Percentiles rank a stretch among this genome's conserved stretches.
phyloP scores from a whole-genome alignment of 2,329 filamentous ascomycete species.

The Fusarium nisikadoi region DNA sequence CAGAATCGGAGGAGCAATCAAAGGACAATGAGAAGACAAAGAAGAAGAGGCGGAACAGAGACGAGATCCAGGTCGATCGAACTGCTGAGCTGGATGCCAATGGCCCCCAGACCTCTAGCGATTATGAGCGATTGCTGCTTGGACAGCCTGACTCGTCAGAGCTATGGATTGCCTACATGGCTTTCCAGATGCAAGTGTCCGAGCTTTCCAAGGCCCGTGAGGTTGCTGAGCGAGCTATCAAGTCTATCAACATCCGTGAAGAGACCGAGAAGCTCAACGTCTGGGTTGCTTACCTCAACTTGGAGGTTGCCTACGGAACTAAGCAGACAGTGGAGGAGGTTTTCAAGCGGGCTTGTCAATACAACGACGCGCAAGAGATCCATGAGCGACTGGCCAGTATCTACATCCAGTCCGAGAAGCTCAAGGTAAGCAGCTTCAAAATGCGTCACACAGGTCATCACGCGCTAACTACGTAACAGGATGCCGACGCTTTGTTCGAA shows the following conservation, averaged over 20 bases:
- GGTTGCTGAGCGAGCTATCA: constrained; percentile 88
- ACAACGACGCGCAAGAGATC: constrained; percentile 91
- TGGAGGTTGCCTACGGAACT: constrained; percentile 90
- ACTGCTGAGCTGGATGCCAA: constrained; percentile 92
- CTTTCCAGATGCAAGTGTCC: constrained; percentile 93
- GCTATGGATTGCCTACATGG: constrained; percentile 98
- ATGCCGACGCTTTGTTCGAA: constrained; percentile 90
- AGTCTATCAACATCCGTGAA: constrained; percentile 90
- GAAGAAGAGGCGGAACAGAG: constrained; percentile 77
- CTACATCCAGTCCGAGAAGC: constrained; percentile 91
- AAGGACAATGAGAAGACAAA: constrained; percentile 53
- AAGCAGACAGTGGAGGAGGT: constrained; percentile 84
- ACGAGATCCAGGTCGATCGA: constrained; percentile 83
- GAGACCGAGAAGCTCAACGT: constrained; percentile 94
- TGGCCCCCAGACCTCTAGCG: constrained; percentile 87
- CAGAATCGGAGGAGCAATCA: constrained; percentile 57
- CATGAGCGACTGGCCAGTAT: constrained; percentile 92
- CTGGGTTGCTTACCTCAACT: constrained; percentile 93
- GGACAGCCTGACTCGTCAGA: constrained; percentile 93
- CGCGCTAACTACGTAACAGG: constrained; percentile 62
- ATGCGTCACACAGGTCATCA: background rate
- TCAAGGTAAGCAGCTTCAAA: constrained; percentile 69
- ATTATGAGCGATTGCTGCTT: constrained; percentile 93
- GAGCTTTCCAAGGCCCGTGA: constrained; percentile 89
- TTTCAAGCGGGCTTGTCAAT: constrained; percentile 92